Evolutionary conservation across 805 yeast genomes (phyloP).

Genomic region (Hanseniaspora occidentalis): DNA sequence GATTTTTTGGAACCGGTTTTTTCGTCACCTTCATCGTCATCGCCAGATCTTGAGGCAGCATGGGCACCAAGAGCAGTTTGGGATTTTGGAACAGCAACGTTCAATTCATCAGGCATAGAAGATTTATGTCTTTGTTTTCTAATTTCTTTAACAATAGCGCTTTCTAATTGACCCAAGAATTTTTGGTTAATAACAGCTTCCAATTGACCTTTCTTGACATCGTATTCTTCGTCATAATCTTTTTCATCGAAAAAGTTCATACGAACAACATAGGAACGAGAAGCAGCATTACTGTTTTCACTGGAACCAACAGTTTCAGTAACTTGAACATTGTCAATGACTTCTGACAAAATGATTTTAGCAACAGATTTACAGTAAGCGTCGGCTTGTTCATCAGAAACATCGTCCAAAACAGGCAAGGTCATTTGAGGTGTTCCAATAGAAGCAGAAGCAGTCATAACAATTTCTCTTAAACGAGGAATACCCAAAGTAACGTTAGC

Average conservation of each 20-base stretch:
- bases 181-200: constrained; percentile 51
- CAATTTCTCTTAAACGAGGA: constrained; percentile 99
- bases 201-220: constrained; percentile 67
- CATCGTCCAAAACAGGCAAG: constrained; percentile 69
- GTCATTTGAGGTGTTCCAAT: constrained; percentile 99
- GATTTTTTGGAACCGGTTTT: constrained; percentile 48
- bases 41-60: constrained; percentile 26
- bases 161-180: constrained; percentile 62
- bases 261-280: constrained; percentile 64
- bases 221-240: constrained; percentile 83
- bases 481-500: constrained; percentile 99
- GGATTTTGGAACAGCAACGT: constrained; percentile 54
- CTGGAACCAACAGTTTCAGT: constrained; percentile 75
- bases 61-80: constrained; percentile 32
- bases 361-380: constrained; percentile 86
- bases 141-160: constrained; percentile 64
- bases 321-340: constrained; percentile 73
- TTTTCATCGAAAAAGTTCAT: constrained; percentile 60
- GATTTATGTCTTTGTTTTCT: constrained; percentile 62
- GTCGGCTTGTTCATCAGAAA: constrained; percentile 78
- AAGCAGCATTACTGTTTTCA: constrained; percentile 30
- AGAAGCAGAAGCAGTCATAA: constrained; percentile 94
- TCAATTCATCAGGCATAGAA: constrained; percentile 43
- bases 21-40: constrained; percentile 46
- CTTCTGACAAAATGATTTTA: constrained; percentile 73